phyloP scores from a whole-genome alignment of 257 asterid genomes.

The Lavandula angustifolia region DNA sequence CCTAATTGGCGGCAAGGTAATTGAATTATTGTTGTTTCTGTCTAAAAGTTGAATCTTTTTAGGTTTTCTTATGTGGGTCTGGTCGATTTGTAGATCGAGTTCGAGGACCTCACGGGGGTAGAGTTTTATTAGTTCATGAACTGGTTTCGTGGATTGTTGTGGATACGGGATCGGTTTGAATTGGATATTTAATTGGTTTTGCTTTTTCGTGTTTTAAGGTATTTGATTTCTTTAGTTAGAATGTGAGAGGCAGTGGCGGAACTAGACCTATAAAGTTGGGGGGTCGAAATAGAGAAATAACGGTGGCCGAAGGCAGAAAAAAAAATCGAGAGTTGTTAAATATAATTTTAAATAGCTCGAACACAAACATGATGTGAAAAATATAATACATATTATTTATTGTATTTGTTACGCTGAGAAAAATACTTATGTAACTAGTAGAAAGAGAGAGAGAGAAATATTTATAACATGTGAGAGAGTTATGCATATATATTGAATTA shows the following conservation, averaged over 20 bases:
- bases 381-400: too few relatives aligned
- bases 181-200: neutral
- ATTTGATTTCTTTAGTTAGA: slow-evolving; percentile 4
- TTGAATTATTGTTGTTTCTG: neutral
- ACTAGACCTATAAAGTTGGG: too few relatives aligned
- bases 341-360: too few relatives aligned
- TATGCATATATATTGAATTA: too few relatives aligned
- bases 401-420: too few relatives aligned
- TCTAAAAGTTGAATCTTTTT: neutral
- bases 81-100: slow-evolving; percentile 11
- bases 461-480: too few relatives aligned
- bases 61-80: slow-evolving; percentile 4
- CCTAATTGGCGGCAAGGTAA: slow-evolving; percentile 70
- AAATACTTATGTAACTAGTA: too few relatives aligned
- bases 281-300: too few relatives aligned
- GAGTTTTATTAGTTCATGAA: slow-evolving; percentile 2
- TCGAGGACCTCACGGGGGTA: slow-evolving; percentile 26
- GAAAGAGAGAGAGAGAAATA: too few relatives aligned
- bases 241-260: neutral
- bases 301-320: too few relatives aligned
- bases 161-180: neutral
- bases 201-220: neutral
- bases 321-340: too few relatives aligned
- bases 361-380: too few relatives aligned
- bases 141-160: neutral